Base-by-base conservation (phyloP, 2,329 filamentous ascomycete genomes). In the Hypoxylon sp. region DNA sequence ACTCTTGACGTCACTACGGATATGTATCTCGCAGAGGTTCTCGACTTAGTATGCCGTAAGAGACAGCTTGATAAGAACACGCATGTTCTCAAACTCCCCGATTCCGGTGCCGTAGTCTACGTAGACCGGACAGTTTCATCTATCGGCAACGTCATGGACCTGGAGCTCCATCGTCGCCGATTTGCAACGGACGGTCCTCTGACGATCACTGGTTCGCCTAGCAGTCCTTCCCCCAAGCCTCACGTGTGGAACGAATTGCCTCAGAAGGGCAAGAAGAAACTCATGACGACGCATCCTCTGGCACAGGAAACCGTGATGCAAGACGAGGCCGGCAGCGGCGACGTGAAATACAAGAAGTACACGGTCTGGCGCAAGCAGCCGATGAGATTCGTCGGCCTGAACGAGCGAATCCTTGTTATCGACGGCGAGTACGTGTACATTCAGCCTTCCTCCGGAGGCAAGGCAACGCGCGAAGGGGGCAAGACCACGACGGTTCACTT, bases 341-440 rank as follows among this genome's bases (percentile, higher is more conserved):
- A 75, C 49, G 76, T 78, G 30, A 84, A 79, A 63, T 88, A 89
- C 73, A 87, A 89, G 65, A 88, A 87, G 62, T 94, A 91, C 71
- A 85, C 83, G 8, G 90, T 95, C 11, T 89, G 88, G 75, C 84
- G 90, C 57, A 90, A 91, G 71, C 89, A 92, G 70, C 86, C 88
- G 6, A 90, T 94, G 81, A 85, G 88, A 16, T 88, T 94, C 63
- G 86, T 89, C 30, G 86, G 84, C 3, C 82, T 88, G 64, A 89
- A 89, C 53, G 88, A 91, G 62, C 83, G 89, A 50, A 82, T 90
- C 7, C 75, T 94, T 30, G 85, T 88, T 35, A 90, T 95, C 59
- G 90, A 93, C 63, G 89, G 89, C 52, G 90, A 95, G 68, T 94
- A 92, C 69, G 84, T 95, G 55, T 89, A 93, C 70, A 91, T 95